Evolutionary conservation across 129 eudicot genomes (phyloP).

Genomic region (Apium graveolens): DNA sequence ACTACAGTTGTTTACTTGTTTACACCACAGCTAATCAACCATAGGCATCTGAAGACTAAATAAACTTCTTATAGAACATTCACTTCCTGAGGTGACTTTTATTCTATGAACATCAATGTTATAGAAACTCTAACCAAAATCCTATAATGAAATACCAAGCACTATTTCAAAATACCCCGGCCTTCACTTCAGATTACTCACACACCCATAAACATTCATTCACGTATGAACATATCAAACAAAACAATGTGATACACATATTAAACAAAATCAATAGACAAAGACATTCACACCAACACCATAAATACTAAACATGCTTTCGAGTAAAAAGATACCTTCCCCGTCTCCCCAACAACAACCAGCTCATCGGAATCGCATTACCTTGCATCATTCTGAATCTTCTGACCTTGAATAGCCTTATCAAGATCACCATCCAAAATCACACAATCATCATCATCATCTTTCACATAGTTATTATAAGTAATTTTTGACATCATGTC

Average conservation of each 20-base stretch:
- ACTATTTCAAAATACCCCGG: too few species aligned
- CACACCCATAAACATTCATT: too few species aligned
- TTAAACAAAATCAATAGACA: too few species aligned
- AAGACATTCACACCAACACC: too few species aligned
- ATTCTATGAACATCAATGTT: too few species aligned
- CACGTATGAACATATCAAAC: too few species aligned
- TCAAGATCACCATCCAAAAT: slow-evolving; percentile 76
- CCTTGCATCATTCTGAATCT: slow-evolving; percentile 11
- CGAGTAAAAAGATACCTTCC: slow-evolving; percentile 42
- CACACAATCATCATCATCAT: slow-evolving; percentile 82
- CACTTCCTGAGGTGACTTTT: too few species aligned
- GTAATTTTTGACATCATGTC: slow-evolving; percentile 17
- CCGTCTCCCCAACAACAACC: slow-evolving; percentile 59
- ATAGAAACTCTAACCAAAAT: background rate
- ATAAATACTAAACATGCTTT: too few species aligned
- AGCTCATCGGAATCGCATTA: too few species aligned
- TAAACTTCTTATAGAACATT: too few species aligned
- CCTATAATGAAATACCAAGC: background rate
- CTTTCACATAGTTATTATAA: slow-evolving; percentile 2
- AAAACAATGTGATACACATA: too few species aligned
- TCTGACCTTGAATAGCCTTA: slow-evolving; percentile 25
- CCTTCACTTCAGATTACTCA: too few species aligned
- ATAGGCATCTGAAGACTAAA: background rate
- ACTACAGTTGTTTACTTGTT: background rate
- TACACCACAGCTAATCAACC: background rate